Conservation (phyloP, 1,139 yeast genomes). For the Nadsonia commutata region DNA sequence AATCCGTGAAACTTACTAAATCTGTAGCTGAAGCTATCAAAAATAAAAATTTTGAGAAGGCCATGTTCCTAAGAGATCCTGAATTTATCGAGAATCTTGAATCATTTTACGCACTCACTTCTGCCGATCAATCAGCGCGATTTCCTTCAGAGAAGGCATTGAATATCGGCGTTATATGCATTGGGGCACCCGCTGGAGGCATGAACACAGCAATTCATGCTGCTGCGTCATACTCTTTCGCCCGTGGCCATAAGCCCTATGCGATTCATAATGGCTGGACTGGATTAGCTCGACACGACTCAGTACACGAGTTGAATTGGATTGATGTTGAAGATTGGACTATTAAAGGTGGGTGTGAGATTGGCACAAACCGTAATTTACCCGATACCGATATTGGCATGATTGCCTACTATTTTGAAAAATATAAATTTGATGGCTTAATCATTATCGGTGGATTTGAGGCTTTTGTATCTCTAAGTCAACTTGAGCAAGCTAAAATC, state of each 20-base stretch:
- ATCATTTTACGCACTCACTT: slow-evolving; percentile 54
- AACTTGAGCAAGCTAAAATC: slow-evolving; percentile 55
- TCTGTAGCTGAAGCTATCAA: slow-evolving; percentile 78
- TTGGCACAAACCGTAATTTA: slow-evolving; percentile 82
- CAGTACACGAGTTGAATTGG: slow-evolving; percentile 66
- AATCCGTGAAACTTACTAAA: slow-evolving; percentile 76
- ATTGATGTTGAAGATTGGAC: slow-evolving; percentile 83
- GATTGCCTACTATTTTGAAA: slow-evolving; percentile 82
- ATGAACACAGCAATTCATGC: slow-evolving; percentile 89
- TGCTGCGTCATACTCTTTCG: slow-evolving; percentile 78
- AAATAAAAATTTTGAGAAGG: slow-evolving; percentile 64
- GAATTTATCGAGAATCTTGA: slow-evolving; percentile 69
- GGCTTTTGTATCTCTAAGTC: slow-evolving; percentile 71
- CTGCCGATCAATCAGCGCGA: slow-evolving; percentile 46
- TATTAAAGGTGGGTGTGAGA: slow-evolving; percentile 82
- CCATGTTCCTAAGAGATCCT: slow-evolving; percentile 75
- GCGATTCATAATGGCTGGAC: slow-evolving; percentile 87
- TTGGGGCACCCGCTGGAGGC: slow-evolving; percentile 97
- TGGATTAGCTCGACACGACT: slow-evolving; percentile 75
- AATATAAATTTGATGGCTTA: slow-evolving; percentile 71
- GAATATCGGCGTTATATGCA: slow-evolving; percentile 68
- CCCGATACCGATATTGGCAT: slow-evolving; percentile 76
- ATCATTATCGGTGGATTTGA: slow-evolving; percentile 92
- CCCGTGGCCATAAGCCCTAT: slow-evolving; percentile 75
- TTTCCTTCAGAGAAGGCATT: slow-evolving; percentile 29